Percentiles rank a stretch among this genome's conserved stretches.
phyloP scores from a whole-genome alignment of 2,329 filamentous ascomycete genomes.

The Exophiala phaeomuriformis region DNA sequence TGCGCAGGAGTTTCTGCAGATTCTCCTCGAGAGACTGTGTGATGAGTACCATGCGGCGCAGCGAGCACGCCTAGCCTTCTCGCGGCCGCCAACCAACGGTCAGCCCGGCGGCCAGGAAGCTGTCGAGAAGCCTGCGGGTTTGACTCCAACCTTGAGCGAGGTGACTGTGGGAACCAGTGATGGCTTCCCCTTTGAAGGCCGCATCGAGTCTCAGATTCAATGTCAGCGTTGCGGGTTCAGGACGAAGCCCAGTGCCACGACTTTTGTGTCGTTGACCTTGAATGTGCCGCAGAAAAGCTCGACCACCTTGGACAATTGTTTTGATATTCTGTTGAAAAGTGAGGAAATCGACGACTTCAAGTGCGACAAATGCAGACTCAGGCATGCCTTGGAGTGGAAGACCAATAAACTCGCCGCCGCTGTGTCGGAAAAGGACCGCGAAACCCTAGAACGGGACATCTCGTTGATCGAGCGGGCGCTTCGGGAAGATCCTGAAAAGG shows the following conservation, averaged over 20 bases:
- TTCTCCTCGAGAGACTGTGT: constrained; percentile 82
- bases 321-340: constrained; percentile 88
- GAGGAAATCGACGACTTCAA: constrained; percentile 97
- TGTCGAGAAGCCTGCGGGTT: constrained; percentile 30
- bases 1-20: constrained; percentile 92
- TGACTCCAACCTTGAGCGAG: constrained; percentile 30
- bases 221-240: constrained; percentile 85
- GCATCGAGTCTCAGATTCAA: constrained; percentile 88
- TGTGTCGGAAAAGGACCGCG: constrained; percentile 47
- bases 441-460: constrained; percentile 52
- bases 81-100: constrained; percentile 20
- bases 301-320: constrained; percentile 76
- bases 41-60: constrained; percentile 88
- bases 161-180: constrained; percentile 42
- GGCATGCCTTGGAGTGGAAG: constrained; percentile 64
- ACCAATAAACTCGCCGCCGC: constrained; percentile 52
- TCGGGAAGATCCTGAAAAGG: constrained; percentile 70
- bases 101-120: constrained; percentile 31
- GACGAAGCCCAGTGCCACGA: constrained; percentile 72
- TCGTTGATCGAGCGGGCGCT: constrained; percentile 62
- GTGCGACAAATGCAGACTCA: constrained; percentile 84
- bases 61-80: constrained; percentile 53
- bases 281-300: constrained; percentile 79
- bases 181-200: constrained; percentile 86
- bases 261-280: constrained; percentile 85